Evolutionary conservation across 2,329 filamentous ascomycete species (phyloP).

Genomic region (Ceratocystis variospora): DNA sequence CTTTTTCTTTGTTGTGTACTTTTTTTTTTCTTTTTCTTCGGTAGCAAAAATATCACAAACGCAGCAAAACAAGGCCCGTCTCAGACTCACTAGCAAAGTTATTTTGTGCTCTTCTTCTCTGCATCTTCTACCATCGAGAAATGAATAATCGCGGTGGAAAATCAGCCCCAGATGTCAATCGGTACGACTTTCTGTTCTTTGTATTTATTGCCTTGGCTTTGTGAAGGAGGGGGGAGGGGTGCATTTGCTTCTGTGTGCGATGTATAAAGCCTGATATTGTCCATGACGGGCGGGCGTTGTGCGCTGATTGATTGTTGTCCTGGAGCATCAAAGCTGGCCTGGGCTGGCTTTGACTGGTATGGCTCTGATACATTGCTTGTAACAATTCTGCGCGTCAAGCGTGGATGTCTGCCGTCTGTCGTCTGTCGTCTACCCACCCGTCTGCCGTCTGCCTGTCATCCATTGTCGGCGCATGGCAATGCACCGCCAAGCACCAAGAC

Average conservation of each 20-base stretch:
- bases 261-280: slow-evolving; percentile 10
- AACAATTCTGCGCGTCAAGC: slow-evolving; percentile 15
- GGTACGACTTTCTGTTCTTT: slow-evolving; percentile 44
- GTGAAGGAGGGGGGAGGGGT: too few species aligned
- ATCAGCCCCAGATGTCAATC: slow-evolving; percentile 98
- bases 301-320: not conserved
- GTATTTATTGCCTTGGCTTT: slow-evolving; percentile 20
- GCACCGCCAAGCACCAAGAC: not conserved
- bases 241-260: slow-evolving; percentile 3
- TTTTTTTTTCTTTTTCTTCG: slow-evolving; percentile 3
- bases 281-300: not conserved
- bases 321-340: not conserved
- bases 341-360: not conserved
- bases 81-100: not conserved
- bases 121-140: slow-evolving; percentile 40
- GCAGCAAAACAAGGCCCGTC: not conserved
- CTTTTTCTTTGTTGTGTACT: not conserved
- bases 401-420: not conserved
- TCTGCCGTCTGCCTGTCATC: not conserved
- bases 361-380: not conserved
- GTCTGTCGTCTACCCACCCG: too few species aligned
- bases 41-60: slow-evolving; percentile 1
- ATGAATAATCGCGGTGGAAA: slow-evolving; percentile 96
- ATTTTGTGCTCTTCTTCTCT: slow-evolving; percentile 4
- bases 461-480: not conserved